Evolutionary conservation across 805 yeast species (phyloP).

Genomic region (Debaryomyces hansenii): DNA sequence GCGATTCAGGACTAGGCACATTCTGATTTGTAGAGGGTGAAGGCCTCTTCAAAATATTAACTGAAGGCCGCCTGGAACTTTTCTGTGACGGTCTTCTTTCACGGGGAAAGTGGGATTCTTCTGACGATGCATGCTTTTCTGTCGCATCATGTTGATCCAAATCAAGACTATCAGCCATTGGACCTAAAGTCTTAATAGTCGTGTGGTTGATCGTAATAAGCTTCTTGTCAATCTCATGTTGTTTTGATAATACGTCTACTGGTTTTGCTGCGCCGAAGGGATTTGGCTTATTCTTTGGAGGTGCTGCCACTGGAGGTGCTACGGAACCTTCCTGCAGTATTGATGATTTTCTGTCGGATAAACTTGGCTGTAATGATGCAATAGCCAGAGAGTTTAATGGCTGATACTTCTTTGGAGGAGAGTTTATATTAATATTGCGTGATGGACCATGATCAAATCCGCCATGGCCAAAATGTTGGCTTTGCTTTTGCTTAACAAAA

Average conservation of each 20-base stretch:
- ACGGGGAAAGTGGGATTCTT: neutral
- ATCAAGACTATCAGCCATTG: constrained; percentile 8
- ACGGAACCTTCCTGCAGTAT: neutral
- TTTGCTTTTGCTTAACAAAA: constrained; percentile 10
- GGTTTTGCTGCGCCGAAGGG: constrained; percentile 89
- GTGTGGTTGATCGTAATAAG: constrained; percentile 31
- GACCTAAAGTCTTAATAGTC: constrained; percentile 29
- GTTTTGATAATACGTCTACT: constrained; percentile 69
- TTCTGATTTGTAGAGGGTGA: neutral
- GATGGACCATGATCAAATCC: neutral
- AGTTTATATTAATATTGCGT: neutral
- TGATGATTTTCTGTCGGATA: neutral
- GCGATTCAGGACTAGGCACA: neutral
- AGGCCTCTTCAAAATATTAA: constrained; percentile 19
- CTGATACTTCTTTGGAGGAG: constrained; percentile 1
- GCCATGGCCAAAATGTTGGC: neutral
- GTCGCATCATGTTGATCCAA: neutral
- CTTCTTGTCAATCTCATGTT: constrained; percentile 56
- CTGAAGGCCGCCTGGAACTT: constrained; percentile 13
- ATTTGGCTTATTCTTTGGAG: constrained; percentile 47
- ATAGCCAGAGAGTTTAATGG: neutral
- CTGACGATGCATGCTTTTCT: neutral
- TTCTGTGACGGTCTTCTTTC: constrained; percentile 4
- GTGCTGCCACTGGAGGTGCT: constrained; percentile 9
- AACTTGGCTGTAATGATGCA: neutral